Base-by-base conservation (phyloP, 176 grass and related monocot genomes). In the Oryza nivara region DNA sequence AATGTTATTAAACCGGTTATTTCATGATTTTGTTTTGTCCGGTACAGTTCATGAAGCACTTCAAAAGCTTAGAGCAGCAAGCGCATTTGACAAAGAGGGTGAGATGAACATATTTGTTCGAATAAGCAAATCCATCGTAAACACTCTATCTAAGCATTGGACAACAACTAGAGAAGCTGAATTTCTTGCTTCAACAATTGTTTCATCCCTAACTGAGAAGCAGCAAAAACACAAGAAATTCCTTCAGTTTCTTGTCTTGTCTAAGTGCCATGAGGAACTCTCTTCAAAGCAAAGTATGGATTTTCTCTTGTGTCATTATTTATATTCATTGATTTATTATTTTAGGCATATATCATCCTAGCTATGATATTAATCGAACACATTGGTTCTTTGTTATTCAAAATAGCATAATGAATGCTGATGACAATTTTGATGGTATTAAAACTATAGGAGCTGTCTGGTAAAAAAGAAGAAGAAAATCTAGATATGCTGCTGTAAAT, bases 131-230 rank as follows among this genome's bases (percentile, higher is more conserved):
- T 98, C 96, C 48, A 94, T 98, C 66, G 91, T 98, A 7, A 94
- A 98, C 70, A 92, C 93, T 56, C 83, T 98, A 79, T 92, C 96
- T 83, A 98, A 96, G 79, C 96, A 98, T 80, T 98, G 96, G 96
- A 98, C 96, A 77, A 96, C 96, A 70, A 96, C 90, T 76, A 93
- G 96, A 98, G 93, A 94, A 81, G 86, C 93, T 87, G 96, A 98
- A 68, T 93, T 99, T 83, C 88, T 95, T 38, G 91, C 91, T 80
- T 94, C 96, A 38, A 90, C 96, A 86, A 91, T 99, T 84, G 93
- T 99, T 78, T 94, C 93, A 68, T 99, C 96, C 28, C 88, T 99
- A 77, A 65, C 85, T 34, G 93, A 96, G 76, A 99, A 99, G 89
- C 77, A 92, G 65, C 91, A 96, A 75, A 99, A 99, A 74, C 93